Conservation (phyloP, 345 rosid genomes). For the Euphorbia pulcherrima region DNA sequence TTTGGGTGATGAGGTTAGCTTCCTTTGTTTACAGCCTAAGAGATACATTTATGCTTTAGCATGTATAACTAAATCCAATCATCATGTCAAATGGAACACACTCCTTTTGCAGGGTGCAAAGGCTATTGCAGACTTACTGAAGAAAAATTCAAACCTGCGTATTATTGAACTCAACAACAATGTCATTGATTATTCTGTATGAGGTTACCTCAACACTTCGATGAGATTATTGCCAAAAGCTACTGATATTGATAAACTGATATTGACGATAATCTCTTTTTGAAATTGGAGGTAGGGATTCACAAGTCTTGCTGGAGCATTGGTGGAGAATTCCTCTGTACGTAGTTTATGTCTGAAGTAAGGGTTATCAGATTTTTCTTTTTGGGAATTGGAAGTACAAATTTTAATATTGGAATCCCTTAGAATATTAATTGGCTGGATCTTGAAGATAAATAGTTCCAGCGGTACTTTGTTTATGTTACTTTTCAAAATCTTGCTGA, state of each 20-base stretch:
- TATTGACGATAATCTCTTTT: conserved; percentile 25
- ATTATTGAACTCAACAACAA: conserved; percentile 87
- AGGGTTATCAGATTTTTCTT: conserved; percentile 8
- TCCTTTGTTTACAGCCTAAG: conserved; percentile 18
- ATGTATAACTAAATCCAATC: conserved; percentile 10
- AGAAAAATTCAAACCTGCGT: conserved; percentile 71
- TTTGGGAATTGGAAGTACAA: neutral
- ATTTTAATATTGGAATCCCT: neutral
- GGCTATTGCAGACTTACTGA: conserved; percentile 81
- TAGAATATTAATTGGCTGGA: conserved; percentile 6
- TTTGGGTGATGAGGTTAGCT: conserved; percentile 81
- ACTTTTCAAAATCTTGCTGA: conserved; percentile 23
- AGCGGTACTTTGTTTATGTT: conserved; percentile 17
- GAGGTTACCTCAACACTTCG: conserved; percentile 24
- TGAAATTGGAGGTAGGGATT: conserved; percentile 79
- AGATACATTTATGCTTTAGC: neutral
- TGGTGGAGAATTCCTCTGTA: conserved; percentile 61
- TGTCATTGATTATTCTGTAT: conserved; percentile 94
- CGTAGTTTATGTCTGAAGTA: conserved; percentile 73
- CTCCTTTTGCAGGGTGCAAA: conserved; percentile 72
- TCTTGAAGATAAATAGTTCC: conserved; percentile 12
- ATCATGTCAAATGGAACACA: conserved; percentile 11
- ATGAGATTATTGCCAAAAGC: conserved; percentile 5
- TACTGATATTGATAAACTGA: conserved; percentile 22
- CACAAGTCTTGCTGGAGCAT: conserved; percentile 86